Conservation (phyloP, 1,284 basidiomycete species). For the Xerocomus nothofagi region DNA sequence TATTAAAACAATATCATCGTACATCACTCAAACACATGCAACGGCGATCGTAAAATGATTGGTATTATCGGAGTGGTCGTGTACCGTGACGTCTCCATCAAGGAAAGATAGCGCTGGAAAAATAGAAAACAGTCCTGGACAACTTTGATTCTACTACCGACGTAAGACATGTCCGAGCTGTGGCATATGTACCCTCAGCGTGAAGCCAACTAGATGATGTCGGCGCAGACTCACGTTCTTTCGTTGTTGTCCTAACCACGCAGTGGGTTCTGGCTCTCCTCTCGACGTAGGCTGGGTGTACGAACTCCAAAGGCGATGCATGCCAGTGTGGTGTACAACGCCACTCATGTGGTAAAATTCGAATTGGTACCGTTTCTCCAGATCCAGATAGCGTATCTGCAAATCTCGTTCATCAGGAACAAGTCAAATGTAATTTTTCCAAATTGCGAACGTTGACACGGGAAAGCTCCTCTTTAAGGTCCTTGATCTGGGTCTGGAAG, state of each 20-base stretch:
- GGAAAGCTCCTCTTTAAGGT: slow-evolving; percentile 68
- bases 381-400: slow-evolving; percentile 56
- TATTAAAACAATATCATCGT: slow-evolving; percentile 8
- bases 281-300: slow-evolving; percentile 43
- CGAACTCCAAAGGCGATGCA: slow-evolving; percentile 58
- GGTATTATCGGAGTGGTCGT: slow-evolving; percentile 11
- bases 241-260: slow-evolving; percentile 64
- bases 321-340: slow-evolving; percentile 69
- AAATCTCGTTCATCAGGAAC: background rate
- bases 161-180: slow-evolving; percentile 32
- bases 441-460: slow-evolving; percentile 52
- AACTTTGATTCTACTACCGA: slow-evolving; percentile 20
- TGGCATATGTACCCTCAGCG: slow-evolving; percentile 2
- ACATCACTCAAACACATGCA: no score
- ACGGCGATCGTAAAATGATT: background rate
- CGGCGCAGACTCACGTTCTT: slow-evolving; percentile 41
- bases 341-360: slow-evolving; percentile 83
- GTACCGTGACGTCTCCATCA: slow-evolving; percentile 5
- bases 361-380: slow-evolving; percentile 61
- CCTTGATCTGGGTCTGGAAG: slow-evolving; percentile 69
- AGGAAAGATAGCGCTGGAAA: slow-evolving; percentile 2
- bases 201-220: background rate
- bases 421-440: background rate
- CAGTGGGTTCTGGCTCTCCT: slow-evolving; percentile 43
- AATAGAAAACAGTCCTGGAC: background rate